A percentile compares a stretch with the other conserved stretches of the same genome.
Conservation (phyloP, 2,329 filamentous ascomycete genomes). For the Fusarium tanahbumbuense region DNA sequence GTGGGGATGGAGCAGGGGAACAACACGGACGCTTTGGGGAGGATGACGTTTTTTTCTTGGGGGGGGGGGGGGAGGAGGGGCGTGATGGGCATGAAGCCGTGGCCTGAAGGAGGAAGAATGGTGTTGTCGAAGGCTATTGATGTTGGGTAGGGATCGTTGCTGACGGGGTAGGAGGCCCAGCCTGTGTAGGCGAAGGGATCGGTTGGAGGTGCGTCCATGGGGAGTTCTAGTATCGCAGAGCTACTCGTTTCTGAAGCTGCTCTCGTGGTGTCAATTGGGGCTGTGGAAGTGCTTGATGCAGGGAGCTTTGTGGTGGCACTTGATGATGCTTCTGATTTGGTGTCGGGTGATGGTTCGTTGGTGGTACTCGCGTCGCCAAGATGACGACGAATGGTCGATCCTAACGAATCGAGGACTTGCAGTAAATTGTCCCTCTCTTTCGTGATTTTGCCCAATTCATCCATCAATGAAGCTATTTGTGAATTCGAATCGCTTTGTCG, state of each 20-base stretch:
- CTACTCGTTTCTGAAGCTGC: slow-evolving; percentile 15
- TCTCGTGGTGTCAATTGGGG: neutral
- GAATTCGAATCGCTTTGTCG: slow-evolving; percentile 42
- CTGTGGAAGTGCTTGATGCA: neutral
- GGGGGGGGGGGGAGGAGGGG: slow-evolving; percentile 2
- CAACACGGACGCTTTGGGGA: slow-evolving; percentile 18
- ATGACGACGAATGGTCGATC: slow-evolving; percentile 34
- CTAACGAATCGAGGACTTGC: slow-evolving; percentile 27
- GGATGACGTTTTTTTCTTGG: slow-evolving; percentile 21
- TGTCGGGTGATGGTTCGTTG: neutral
- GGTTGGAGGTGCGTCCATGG: slow-evolving; percentile 5
- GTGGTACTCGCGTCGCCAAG: slow-evolving; percentile 4
- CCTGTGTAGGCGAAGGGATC: slow-evolving; percentile 13
- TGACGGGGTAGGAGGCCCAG: slow-evolving; percentile 18
- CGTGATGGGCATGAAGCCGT: neutral
- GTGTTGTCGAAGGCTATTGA: slow-evolving; percentile 21
- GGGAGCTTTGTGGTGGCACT: neutral
- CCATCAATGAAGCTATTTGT: slow-evolving; percentile 42
- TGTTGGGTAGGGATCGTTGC: slow-evolving; percentile 4
- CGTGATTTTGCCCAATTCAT: slow-evolving; percentile 43
- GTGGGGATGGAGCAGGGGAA: no score
- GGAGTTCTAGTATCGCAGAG: slow-evolving; percentile 16
- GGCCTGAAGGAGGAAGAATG: slow-evolving; percentile 2
- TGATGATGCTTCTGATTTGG: neutral
- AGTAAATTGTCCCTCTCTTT: slow-evolving; percentile 42